phyloP scores from a whole-genome alignment of 441 rosid species.

The Corymbia citriodora region DNA sequence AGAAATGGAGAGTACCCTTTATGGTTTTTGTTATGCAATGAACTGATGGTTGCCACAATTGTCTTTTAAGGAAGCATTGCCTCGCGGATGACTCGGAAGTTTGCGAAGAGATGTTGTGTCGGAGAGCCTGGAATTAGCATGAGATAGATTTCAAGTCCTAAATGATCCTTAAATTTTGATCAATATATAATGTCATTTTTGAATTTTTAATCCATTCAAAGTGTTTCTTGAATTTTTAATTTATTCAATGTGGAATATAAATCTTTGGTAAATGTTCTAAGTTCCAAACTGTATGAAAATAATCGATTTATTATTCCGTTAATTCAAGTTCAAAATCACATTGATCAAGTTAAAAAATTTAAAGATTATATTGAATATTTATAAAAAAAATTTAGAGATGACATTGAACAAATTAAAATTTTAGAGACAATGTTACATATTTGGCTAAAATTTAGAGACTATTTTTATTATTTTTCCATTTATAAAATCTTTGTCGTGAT shows the following conservation, averaged over 20 bases:
- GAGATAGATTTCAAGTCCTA: neutral
- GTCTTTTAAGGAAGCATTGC: neutral
- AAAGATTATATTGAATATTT: fast-evolving
- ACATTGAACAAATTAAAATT: neutral
- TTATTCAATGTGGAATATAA: too few species aligned
- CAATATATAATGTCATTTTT: fast-evolving
- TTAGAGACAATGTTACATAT: fast-evolving
- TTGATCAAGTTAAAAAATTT: neutral
- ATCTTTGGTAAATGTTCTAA: too few species aligned
- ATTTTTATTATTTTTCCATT: neutral
- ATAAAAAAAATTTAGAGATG: fast-evolving
- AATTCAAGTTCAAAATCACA: neutral
- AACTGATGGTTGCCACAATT: neutral
- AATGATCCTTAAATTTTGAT: neutral
- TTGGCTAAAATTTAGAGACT: neutral
- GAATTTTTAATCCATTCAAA: neutral
- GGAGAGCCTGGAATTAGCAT: too few species aligned
- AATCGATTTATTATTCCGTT: fast-evolving
- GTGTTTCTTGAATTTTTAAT: too few species aligned
- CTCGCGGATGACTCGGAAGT: neutral
- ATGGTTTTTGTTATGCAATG: neutral
- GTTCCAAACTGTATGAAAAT: too few species aligned
- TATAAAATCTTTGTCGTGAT: neutral
- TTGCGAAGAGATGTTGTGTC: too few species aligned
- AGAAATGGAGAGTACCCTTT: neutral